phyloP scores from a whole-genome alignment of 148 eudicot species.

The Selenicereus undatus region DNA sequence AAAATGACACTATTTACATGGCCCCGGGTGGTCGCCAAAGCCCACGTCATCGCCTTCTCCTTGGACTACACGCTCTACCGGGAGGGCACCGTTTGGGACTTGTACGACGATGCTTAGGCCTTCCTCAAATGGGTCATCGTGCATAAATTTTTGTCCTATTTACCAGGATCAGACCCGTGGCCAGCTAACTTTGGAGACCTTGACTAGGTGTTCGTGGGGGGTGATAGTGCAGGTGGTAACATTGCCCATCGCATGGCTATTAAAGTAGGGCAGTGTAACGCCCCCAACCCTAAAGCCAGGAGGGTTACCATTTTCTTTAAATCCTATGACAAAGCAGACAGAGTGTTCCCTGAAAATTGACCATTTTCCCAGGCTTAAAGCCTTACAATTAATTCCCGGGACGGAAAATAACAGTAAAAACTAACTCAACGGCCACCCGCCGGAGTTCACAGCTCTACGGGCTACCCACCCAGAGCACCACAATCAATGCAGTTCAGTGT shows the following conservation, averaged over 20 bases:
- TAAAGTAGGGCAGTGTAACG: conserved; percentile 34
- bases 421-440: too few species aligned
- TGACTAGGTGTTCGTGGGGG: conserved; percentile 37
- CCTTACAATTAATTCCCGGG: too few species aligned
- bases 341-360: too few species aligned
- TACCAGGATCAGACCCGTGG: conserved; percentile 36
- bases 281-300: too few species aligned
- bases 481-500: too few species aligned
- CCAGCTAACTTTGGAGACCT: conserved; percentile 30
- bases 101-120: conserved; percentile 39
- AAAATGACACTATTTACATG: conserved; percentile 17
- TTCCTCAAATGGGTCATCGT: conserved; percentile 34
- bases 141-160: conserved; percentile 21
- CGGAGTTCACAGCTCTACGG: too few species aligned
- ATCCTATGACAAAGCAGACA: too few species aligned
- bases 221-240: conserved; percentile 52
- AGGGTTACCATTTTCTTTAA: too few species aligned
- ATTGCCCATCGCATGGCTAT: conserved; percentile 46
- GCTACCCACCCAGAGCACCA: too few species aligned
- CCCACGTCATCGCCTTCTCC: conserved; percentile 28
- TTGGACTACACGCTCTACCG: conserved; percentile 42
- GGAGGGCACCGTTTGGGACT: conserved; percentile 31
- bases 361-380: too few species aligned
- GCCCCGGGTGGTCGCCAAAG: conserved; percentile 30
- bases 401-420: too few species aligned